Conservation (phyloP, 176 grass and related monocot genomes). For the Carex kokanica region DNA sequence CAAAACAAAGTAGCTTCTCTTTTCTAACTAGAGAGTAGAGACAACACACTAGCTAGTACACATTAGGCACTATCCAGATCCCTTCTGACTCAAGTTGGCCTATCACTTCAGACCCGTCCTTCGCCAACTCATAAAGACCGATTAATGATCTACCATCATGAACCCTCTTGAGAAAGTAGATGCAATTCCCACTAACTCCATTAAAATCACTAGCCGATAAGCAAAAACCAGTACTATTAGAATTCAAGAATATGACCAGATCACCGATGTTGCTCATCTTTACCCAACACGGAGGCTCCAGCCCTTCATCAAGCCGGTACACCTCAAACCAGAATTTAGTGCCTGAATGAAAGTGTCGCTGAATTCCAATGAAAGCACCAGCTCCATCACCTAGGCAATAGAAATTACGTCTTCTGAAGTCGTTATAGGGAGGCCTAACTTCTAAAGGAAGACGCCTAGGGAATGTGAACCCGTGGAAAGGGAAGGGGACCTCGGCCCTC, state of each 20-base stretch:
- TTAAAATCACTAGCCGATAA: not conserved
- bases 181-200: slow-evolving; percentile 1
- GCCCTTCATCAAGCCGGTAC: not conserved
- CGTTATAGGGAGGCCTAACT: not conserved
- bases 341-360: too few species aligned
- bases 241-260: not conserved
- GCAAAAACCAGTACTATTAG: not conserved
- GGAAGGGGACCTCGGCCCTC: not conserved
- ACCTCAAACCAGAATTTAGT: not conserved
- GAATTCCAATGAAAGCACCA: not conserved
- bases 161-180: not conserved
- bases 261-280: not conserved
- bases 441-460: not conserved
- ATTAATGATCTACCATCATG: not conserved
- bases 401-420: too few species aligned
- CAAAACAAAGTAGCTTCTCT: too few species aligned
- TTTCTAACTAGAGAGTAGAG: too few species aligned
- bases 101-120: not conserved
- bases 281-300: not conserved
- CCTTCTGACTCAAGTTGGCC: not conserved
- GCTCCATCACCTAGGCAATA: too few species aligned
- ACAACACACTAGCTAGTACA: not conserved
- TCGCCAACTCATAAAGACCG: not conserved
- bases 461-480: too few species aligned
- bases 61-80: not conserved